Evolutionary conservation across 495 filamentous ascomycete species (phyloP), one percentile per base, ranked within the genome.

Genomic region (Penicillium paxilli): DNA sequence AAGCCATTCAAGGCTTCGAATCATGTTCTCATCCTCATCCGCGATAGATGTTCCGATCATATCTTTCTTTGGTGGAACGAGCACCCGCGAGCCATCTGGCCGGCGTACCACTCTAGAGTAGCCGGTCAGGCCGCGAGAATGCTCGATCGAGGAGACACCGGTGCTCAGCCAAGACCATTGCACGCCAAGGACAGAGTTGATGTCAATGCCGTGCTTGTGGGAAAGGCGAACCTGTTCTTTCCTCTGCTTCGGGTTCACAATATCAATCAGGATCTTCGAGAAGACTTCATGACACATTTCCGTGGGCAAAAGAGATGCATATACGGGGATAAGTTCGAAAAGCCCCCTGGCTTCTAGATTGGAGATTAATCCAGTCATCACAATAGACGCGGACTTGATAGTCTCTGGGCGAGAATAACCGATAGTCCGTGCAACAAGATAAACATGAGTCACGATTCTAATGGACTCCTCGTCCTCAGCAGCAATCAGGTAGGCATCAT

Each of bases 1-100:
- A 64, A 90, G 86, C 94, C 94, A 98, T 60, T 96, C 89, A 50
- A 96, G 67, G 49, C 87, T 84, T 32, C 86, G 81, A 45, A 97
- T 91, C 52, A 96, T 73, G 37, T 81, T 72, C 44, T 88, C 82
- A 52, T 96, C 90, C 46, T 81, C 69, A 12, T 70, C 66, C 12
- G 83, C 80, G 14, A 83, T 63, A 35, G 82, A 76, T 4, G 83
- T 79, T 16, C 86, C 86, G 21, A 90, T 84, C 58, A 89, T 85
- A 52, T 86, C 83, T 20, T 79, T 79, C 57, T 77, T 84, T 12
- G 89, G 64, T 5, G 68, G 67, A 32, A 67, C 58, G 44, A 75
- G 51, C 22, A 66, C 54, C 17, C 59, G 67, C 28, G 60, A 38
- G 10, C 70, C 72, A 44, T 76, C 71, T 35, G 64, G 63, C 28